A percentile compares a stretch with the other conserved stretches of the same genome.
These are phyloP conservation scores for Phaeomoniella chlamydospora DNA, from an alignment of 2,329 filamentous ascomycete genomes.

Conservation along the genomic window DNA sequence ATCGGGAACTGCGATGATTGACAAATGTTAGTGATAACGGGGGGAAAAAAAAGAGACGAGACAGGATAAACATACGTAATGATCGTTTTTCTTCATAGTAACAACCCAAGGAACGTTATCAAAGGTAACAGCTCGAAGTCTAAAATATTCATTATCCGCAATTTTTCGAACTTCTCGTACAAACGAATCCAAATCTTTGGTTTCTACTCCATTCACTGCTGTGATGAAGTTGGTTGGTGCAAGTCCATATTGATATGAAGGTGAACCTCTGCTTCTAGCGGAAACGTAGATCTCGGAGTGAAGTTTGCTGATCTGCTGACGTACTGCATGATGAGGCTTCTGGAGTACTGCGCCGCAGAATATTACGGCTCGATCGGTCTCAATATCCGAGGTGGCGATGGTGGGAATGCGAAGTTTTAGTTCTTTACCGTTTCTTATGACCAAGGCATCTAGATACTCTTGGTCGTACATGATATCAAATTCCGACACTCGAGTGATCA, in stretches of 20 bases:
- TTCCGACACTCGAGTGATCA: constrained; percentile 86
- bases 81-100: constrained; percentile 99
- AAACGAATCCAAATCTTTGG: constrained; percentile 69
- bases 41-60: background rate
- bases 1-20: constrained; percentile 49
- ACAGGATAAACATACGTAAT: constrained; percentile 45
- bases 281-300: constrained; percentile 96
- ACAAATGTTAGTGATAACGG: constrained; percentile 4
- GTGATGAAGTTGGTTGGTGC: constrained; percentile 97
- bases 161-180: constrained; percentile 72
- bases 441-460: constrained; percentile 65
- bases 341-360: constrained; percentile 95
- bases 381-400: constrained; percentile 74
- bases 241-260: constrained; percentile 78
- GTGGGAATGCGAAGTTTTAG: constrained; percentile 66
- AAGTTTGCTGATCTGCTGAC: constrained; percentile 92
- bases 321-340: constrained; percentile 84
- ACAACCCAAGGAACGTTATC: constrained; percentile 99
- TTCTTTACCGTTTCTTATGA: constrained; percentile 75
- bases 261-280: constrained; percentile 67
- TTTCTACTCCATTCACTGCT: constrained; percentile 79
- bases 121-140: constrained; percentile 92
- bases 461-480: constrained; percentile 94
- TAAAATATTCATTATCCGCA: constrained; percentile 95
- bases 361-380: constrained; percentile 80